Base-by-base conservation (phyloP, 257 asterid species). In the Penstemon eatonii region DNA sequence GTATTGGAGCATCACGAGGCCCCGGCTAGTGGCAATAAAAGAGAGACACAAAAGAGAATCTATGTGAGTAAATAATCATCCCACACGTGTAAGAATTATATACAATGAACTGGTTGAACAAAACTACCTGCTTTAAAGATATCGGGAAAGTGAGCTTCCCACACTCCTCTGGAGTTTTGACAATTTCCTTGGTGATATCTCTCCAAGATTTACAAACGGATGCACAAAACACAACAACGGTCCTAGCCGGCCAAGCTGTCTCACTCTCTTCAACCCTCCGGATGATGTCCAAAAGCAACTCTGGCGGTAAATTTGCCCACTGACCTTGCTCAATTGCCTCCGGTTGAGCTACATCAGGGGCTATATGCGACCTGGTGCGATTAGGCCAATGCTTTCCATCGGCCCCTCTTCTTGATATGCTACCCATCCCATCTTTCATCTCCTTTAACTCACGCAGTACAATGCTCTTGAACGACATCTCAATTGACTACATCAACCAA, bases 171-270 rank as follows among this genome's bases (percentile, higher is more conserved):
- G 92, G 98, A 37, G 96, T 88, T 83, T 80, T 93, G 74, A 93
- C 98, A 63, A 87, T 88, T 76, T 88, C 99, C 89, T 90, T 88
- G 11, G 99, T 90, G 69, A 93, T 69, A 56, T 81, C 89, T 71
- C 99, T 90, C 99, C 99, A 93, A 25, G 96, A 84, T 72, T 85
- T 88, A 80, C 98, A 93, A 74, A 93, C 97, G 1, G 96, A 80
- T 5, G 96, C 99, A 76, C 97, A 93, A 67, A 82, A 93, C 69
- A 93, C 84, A 19, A 93, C 90, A 18, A 81, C 95, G 0, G 83
- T 80, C 69, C 98, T 85, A 8, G 94, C 96, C 42, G 98, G 98
- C 97, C 97, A 93, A 6, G 88, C 86, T 4, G 89, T 82, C 76
- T 88, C 98, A 43, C 94, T 88, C 94, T 90, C 89, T 75, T 93